Base-by-base conservation (phyloP, 2,329 filamentous ascomycete species). In the Leptographium radiaticola region DNA sequence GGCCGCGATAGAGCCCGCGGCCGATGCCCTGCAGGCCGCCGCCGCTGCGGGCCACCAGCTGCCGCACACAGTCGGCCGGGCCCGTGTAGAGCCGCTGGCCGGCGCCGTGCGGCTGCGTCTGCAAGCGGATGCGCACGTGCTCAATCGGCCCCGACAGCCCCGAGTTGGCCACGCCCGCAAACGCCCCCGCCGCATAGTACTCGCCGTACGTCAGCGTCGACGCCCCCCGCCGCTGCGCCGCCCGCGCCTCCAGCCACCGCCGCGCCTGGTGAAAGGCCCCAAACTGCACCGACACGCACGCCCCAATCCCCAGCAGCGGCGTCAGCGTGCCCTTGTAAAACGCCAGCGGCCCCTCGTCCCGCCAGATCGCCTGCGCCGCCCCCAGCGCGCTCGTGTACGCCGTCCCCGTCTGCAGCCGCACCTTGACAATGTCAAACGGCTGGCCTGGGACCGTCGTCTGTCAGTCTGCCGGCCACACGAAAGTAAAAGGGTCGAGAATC, bases 271-370 rank as follows among this genome's bases (percentile, higher is more conserved):
- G 89, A 77, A 97, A 98, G 63, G 87, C 93, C 59, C 90, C 93
- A 69, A 98, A 98, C 75, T 98, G 93, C 63, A 98, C 86, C n/a
- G 89, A 96, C 47, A 93, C 90, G 68, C 93, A 98, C 61, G 93
- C 93, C 62, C 93, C 93, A 65, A 98, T 97, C 61, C 93, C 93
- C 55, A 98, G 80, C 54, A 98, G 77, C 0, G 93, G 93, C 6
- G 93, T 97, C 54, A 98, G 76, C 0, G 93, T 97, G 64, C 93
- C 93, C 72, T 98, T 98, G 81, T 98, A 98, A 75, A 98, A 98
- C 55, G 93, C 93, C 13, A 87, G 72, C 2, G 89, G 77, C 2
- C 93, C 93, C 69, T 98, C 93, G 64, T 88, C 84, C 63, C 81
- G 83, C 71, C 88, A 88, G 72, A 98, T 97, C 59, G 85, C 81